These are phyloP conservation scores for Antitrichia curtipendula DNA, from an alignment of 225 moss, liverwort and hornwort species.

Conservation along the genomic window DNA sequence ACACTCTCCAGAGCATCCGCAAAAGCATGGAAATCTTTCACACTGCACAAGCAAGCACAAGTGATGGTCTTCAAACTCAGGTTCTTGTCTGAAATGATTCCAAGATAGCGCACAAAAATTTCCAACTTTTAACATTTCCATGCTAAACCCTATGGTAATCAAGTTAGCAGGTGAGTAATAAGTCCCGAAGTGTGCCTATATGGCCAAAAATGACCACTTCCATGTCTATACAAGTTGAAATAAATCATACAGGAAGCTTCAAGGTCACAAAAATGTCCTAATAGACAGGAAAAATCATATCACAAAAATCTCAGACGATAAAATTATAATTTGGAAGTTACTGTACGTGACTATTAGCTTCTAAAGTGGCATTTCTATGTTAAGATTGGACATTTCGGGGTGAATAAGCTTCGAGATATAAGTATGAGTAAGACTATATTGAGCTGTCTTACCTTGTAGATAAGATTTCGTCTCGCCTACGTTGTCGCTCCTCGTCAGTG, in stretches of 20 bases:
- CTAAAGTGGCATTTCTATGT: neutral
- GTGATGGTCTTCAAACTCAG: neutral
- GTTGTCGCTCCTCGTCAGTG: conserved; percentile 85
- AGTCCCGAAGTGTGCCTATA: neutral
- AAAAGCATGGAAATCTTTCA: conserved; percentile 84
- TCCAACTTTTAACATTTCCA: neutral
- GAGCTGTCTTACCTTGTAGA: conserved; percentile 58
- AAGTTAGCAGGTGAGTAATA: neutral
- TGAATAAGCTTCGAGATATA: neutral
- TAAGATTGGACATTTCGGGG: neutral
- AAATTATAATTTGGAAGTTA: neutral
- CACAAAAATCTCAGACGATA: too few relatives aligned
- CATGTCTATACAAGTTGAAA: neutral
- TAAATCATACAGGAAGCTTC: neutral
- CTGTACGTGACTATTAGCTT: neutral
- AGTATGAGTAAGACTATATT: neutral
- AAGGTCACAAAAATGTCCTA: neutral
- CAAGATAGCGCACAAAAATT: neutral
- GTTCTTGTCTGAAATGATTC: neutral
- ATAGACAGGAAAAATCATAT: neutral
- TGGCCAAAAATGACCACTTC: neutral
- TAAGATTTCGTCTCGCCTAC: conserved; percentile 80
- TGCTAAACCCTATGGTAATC: neutral
- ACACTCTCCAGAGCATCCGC: conserved; percentile 69
- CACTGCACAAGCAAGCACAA: conserved; percentile 36